Evolutionary conservation across 106 monocot species (phyloP).

Genomic region (Cymbidium sinense): DNA sequence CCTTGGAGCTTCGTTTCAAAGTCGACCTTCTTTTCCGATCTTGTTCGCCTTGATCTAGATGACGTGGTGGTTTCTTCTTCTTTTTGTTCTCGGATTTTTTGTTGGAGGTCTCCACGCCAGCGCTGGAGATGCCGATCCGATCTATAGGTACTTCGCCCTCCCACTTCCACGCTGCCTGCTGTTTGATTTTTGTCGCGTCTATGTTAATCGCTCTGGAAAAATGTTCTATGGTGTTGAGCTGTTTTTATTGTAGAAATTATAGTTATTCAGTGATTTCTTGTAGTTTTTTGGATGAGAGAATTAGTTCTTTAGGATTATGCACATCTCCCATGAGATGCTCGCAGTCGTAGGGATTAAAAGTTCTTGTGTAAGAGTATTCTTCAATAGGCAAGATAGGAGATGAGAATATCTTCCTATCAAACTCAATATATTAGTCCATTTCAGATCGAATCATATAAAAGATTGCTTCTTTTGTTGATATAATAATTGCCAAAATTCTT

Average conservation of each 20-base stretch:
- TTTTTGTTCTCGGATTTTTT: constrained; percentile 11
- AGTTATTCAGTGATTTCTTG: not conserved
- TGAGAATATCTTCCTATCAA: not conserved
- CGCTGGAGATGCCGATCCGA: constrained; percentile 19
- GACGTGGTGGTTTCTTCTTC: constrained; percentile 2
- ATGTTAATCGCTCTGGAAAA: no score
- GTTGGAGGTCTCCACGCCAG: constrained; percentile 14
- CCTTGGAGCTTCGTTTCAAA: no score
- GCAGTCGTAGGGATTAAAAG: not conserved
- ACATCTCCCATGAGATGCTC: not conserved
- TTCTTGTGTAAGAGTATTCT: not conserved
- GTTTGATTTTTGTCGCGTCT: no score
- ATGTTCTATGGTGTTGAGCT: not conserved
- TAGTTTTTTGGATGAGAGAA: not conserved
- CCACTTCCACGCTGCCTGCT: not conserved
- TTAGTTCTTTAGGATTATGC: not conserved
- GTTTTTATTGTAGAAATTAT: not conserved
- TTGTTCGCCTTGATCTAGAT: not conserved
- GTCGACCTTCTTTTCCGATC: not conserved
- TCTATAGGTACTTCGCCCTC: constrained; percentile 9
- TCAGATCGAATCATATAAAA: no score
- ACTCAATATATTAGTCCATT: not conserved
- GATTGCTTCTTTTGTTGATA: no score
- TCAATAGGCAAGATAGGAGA: not conserved
- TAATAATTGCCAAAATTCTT: no score